A percentile compares a stretch with the other conserved stretches of the same genome.
Evolutionary conservation across 805 yeast genomes (phyloP).

Genomic region (Candida maesae): DNA sequence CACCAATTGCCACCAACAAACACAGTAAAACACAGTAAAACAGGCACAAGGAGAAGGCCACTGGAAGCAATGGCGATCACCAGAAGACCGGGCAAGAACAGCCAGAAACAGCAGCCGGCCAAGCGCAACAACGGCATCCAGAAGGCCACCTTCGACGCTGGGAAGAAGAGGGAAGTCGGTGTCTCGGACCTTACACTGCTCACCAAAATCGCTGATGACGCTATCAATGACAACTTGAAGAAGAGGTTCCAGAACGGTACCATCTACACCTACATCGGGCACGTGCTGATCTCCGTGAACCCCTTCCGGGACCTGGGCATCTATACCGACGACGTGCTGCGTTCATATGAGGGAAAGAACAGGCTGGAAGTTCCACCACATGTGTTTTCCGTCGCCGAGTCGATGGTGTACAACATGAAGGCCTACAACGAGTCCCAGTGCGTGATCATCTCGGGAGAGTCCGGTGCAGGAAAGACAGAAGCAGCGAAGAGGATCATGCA

Average conservation of each 20-base stretch:
- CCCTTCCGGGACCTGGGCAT: conserved; percentile 97
- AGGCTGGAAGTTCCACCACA: conserved; percentile 97
- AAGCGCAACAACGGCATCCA: conserved; percentile 60
- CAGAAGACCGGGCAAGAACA: conserved; percentile 61
- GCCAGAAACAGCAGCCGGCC: conserved; percentile 47
- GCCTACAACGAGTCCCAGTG: conserved; percentile 94
- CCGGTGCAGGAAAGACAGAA: conserved; percentile 98
- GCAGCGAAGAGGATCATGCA: conserved; percentile 98
- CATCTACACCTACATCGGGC: conserved; percentile 91
- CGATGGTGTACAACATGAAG: conserved; percentile 93
- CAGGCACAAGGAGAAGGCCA: neutral
- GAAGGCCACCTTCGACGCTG: conserved; percentile 86
- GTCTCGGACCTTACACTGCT: conserved; percentile 90
- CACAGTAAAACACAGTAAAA: too few relatives aligned
- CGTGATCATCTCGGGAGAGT: conserved; percentile 95
- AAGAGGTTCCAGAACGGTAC: conserved; percentile 86
- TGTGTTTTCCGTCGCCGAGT: conserved; percentile 95
- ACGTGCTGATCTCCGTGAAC: conserved; percentile 91
- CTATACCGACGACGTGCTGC: conserved; percentile 74
- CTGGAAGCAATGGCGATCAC: conserved; percentile 61
- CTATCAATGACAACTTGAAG: conserved; percentile 87
- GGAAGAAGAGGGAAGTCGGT: conserved; percentile 96
- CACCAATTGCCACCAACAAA: too few relatives aligned
- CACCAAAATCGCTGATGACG: conserved; percentile 83
- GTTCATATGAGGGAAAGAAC: conserved; percentile 83